phyloP scores from a whole-genome alignment of 371 early-diverging fungal species.

The Mucor piriformis region DNA sequence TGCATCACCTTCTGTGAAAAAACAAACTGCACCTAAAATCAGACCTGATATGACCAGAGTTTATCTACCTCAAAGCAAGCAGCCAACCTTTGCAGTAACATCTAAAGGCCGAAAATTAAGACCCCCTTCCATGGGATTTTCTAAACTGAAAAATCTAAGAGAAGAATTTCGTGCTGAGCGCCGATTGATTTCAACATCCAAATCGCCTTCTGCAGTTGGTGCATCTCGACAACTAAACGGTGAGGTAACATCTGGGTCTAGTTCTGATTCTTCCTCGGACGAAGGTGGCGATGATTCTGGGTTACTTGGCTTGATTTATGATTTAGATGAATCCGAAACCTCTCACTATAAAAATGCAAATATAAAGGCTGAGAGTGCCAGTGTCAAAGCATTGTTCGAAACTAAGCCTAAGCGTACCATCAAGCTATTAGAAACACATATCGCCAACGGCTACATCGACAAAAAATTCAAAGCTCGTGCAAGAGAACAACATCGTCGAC shows the following conservation, averaged over 20 bases:
- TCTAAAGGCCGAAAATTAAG: constrained; percentile 41
- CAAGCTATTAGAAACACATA: constrained; percentile 39
- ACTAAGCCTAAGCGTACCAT: constrained; percentile 33
- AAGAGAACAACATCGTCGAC: constrained; percentile 34
- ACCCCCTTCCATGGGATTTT: constrained; percentile 48
- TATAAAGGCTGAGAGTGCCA: constrained; percentile 36
- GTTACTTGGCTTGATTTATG: constrained; percentile 29
- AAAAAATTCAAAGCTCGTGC: constrained; percentile 23
- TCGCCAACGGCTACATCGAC: constrained; percentile 12
- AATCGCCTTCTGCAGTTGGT: constrained; percentile 46
- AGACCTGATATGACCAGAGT: constrained; percentile 21
- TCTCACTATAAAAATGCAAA: constrained; percentile 1
- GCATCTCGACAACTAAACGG: constrained; percentile 19
- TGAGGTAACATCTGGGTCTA: constrained; percentile 17
- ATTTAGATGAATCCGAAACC: constrained; percentile 17
- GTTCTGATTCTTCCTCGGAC: constrained; percentile 35
- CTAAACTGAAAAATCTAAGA: constrained; percentile 34
- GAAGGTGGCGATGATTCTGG: constrained; percentile 26
- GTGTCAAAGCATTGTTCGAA: constrained; percentile 42
- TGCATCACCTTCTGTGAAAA: neutral
- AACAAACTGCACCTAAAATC: neutral
- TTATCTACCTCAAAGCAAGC: constrained; percentile 14
- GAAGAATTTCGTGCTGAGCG: constrained; percentile 42
- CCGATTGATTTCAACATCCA: constrained; percentile 34
- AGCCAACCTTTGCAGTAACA: constrained; percentile 43